Percentiles rank a stretch among this genome's conserved stretches.
Conservation (phyloP, 495 filamentous ascomycete species). For the Venustampulla echinocandica region DNA sequence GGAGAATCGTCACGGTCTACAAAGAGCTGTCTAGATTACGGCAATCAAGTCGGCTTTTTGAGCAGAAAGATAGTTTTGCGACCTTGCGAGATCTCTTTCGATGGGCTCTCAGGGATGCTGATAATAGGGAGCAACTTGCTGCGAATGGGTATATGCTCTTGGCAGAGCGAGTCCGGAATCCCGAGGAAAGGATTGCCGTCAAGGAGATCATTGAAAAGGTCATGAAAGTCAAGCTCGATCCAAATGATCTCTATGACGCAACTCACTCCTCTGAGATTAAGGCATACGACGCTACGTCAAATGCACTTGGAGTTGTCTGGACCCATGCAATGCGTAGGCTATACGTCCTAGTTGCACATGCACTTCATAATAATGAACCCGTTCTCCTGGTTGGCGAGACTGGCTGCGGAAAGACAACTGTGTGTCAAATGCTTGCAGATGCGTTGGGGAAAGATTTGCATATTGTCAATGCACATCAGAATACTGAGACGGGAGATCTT, state of each 20-base stretch:
- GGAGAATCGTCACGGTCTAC: conserved; percentile 87
- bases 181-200: conserved; percentile 73
- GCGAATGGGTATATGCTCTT: conserved; percentile 93
- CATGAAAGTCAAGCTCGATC: conserved; percentile 77
- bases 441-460: conserved; percentile 64
- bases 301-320: conserved; percentile 67
- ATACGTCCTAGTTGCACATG: conserved; percentile 74
- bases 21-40: conserved; percentile 79
- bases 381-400: conserved; percentile 93
- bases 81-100: conserved; percentile 93
- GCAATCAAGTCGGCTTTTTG: conserved; percentile 83
- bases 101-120: conserved; percentile 84
- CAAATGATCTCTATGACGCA: conserved; percentile 58
- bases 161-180: conserved; percentile 86
- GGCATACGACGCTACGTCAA: conserved; percentile 39
- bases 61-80: conserved; percentile 96
- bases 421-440: conserved; percentile 86
- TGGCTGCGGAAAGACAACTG: conserved; percentile 93
- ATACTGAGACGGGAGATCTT: conserved; percentile 91
- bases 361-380: conserved; percentile 85
- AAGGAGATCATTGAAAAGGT: conserved; percentile 87
- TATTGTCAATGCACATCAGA: conserved; percentile 95
- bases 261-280: conserved; percentile 44
- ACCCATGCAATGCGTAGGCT: conserved; percentile 88
- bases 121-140: conserved; percentile 80